phyloP scores from a whole-genome alignment of 2,329 filamentous ascomycete genomes.

The Bertia moriformis region DNA sequence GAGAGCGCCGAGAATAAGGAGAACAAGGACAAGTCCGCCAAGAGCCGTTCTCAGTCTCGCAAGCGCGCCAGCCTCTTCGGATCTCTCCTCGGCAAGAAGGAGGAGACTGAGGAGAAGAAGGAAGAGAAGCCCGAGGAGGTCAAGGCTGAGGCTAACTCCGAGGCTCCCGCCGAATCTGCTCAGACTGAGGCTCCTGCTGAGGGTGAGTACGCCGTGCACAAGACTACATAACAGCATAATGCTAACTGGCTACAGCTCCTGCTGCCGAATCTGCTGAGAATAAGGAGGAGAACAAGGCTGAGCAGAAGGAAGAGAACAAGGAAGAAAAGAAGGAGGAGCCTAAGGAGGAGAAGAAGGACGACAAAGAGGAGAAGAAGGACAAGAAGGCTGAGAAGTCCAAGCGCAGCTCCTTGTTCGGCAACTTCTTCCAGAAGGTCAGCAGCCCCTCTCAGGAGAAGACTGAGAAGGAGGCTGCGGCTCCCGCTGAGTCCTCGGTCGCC shows the following conservation, averaged over 20 bases:
- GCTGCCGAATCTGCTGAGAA: not conserved
- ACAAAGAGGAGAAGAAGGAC: not conserved
- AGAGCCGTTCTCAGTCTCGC: constrained; percentile 48
- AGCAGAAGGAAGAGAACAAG: too few relatives aligned
- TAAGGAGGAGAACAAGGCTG: not conserved
- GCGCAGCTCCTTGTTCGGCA: not conserved
- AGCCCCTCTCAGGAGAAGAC: constrained; percentile 16
- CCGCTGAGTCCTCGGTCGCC: constrained; percentile 18
- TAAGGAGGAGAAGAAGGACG: not conserved
- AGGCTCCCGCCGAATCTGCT: constrained; percentile 24
- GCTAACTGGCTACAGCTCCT: not conserved
- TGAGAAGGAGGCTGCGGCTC: constrained; percentile 21
- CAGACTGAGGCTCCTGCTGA: constrained; percentile 14
- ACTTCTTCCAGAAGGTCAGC: constrained; percentile 2
- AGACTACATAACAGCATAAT: too few relatives aligned
- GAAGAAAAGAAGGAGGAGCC: not conserved
- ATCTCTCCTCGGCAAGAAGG: constrained; percentile 50
- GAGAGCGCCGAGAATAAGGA: constrained; percentile 23
- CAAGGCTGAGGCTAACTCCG: constrained; percentile 26
- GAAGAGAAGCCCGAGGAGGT: constrained; percentile 14
- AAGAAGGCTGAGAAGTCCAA: not conserved
- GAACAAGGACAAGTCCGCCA: constrained; percentile 39
- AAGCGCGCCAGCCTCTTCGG: constrained; percentile 54
- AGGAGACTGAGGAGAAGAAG: constrained; percentile 27
- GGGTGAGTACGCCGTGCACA: too few relatives aligned